Conservation (phyloP, 192 early-diverging fungal species). For the Endogone sp. region DNA sequence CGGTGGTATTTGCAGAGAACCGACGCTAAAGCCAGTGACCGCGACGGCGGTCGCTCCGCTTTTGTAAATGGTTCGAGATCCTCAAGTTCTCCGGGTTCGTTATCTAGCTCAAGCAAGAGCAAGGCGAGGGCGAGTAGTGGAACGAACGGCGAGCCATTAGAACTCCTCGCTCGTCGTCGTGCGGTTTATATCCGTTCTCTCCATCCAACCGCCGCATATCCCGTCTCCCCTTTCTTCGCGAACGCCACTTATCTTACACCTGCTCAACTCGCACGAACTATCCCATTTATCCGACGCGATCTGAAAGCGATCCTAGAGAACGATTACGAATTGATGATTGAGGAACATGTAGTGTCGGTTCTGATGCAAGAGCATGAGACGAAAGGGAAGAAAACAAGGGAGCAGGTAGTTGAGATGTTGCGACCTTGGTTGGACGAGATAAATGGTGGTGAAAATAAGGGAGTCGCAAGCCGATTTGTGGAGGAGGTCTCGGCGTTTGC, state of each 20-base stretch:
- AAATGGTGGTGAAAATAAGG: not conserved
- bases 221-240: not conserved
- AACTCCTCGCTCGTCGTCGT: not conserved
- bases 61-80: too few relatives aligned
- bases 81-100: too few relatives aligned
- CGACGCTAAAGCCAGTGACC: not conserved
- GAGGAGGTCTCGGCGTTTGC: not conserved
- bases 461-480: not conserved
- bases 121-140: not conserved
- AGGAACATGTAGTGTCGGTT: not conserved
- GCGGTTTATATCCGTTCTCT: not conserved
- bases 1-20: conserved; percentile 9
- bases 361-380: conserved; percentile 1
- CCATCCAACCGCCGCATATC: not conserved
- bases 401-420: not conserved
- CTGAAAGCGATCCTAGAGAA: not conserved
- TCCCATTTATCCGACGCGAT: conserved; percentile 1
- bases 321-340: not conserved
- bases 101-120: not conserved
- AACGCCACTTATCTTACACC: not conserved
- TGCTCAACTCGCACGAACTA: not conserved
- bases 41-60: not conserved
- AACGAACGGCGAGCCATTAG: too few relatives aligned
- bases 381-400: not conserved
- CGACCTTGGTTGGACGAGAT: not conserved